Evolutionary conservation across 2,329 filamentous ascomycete species (phyloP), one percentile per base, ranked within the genome.

Genomic region (Helminthosporium solani): DNA sequence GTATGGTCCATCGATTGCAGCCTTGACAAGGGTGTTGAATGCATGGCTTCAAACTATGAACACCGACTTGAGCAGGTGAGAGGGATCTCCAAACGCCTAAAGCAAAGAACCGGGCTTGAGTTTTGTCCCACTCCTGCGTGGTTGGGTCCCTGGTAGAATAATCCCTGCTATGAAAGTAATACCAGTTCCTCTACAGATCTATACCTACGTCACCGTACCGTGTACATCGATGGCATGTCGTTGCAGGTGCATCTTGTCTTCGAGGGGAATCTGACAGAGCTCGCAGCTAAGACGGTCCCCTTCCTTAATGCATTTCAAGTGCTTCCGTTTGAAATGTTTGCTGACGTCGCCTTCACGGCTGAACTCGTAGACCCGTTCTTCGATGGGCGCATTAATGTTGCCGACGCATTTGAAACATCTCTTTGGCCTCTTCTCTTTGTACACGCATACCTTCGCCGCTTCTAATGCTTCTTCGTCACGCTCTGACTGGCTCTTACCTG

Each of bases 391-490:
- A 34, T 33, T 44, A 15, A 46, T 2, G 28, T 60, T 60, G 11
- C 43, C 47, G 41, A 57, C 15, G 39, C 38, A 55, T 39, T 49
- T 20, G 33, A 55, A 57, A 53, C 39, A 57, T 52, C 53, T 36
- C 27, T 14, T 53, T 23, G 23, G 54, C 37, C 46, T 55, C 31
- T 42, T 49, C n/a, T 55, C 42, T 33, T 53, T 53, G 34, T 40
- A 55, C 14, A 53, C 43, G 7, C 28, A 40, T 14, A 53, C 37
- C 33, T 53, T 52, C 20, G 54, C 49, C 44, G 31, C 44, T 51
- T 57, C 45, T 44, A 57, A 33, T 34, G 33, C 51, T 35, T 50
- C 18, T 50, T 50, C 30, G 9, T 51, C 18, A 14, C 39, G 33
- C 15, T 40, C 28, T 27, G 42, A 42, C 34, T 49, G 35, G n/a